Conservation (phyloP, 2,329 filamentous ascomycete genomes). For the Fusarium decemcellulare region DNA sequence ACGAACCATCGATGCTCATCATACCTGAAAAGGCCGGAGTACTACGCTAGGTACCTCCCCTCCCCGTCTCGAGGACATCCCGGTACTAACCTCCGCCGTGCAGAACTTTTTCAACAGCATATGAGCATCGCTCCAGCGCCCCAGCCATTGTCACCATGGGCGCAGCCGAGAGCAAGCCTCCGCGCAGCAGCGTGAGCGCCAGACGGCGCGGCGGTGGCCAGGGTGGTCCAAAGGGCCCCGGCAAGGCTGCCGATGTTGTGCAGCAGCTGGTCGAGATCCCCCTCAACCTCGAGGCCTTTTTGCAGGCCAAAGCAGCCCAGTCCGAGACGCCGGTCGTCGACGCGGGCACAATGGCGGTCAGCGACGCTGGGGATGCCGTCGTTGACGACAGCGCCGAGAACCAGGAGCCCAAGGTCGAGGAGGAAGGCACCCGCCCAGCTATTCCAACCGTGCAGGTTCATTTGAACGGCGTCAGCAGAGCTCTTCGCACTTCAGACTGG, state of each 20-base stretch:
- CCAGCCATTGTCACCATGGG: constrained; percentile 33
- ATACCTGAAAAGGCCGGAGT: constrained; percentile 20
- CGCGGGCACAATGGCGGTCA: not conserved
- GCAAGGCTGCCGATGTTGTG: not conserved
- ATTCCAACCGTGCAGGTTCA: constrained; percentile 29
- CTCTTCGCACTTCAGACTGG: constrained; percentile 32
- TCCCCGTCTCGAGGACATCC: not conserved
- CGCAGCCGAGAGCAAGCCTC: constrained; percentile 26
- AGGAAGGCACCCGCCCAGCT: constrained; percentile 7
- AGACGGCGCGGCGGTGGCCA: constrained; percentile 19
- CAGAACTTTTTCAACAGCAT: constrained; percentile 1
- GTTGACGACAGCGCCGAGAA: constrained; percentile 17
- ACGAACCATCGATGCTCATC: constrained; percentile 30
- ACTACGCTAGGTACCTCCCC: constrained; percentile 22
- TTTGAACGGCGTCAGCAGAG: constrained; percentile 28
- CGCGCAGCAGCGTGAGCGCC: constrained; percentile 22
- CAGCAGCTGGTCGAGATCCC: constrained; percentile 34
- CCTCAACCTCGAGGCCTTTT: constrained; percentile 27
- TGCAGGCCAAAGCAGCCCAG: constrained; percentile 22
- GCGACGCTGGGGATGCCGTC: constrained; percentile 15
- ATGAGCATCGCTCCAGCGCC: constrained; percentile 15
- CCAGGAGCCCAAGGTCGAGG: not conserved
- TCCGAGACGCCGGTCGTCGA: constrained; percentile 21
- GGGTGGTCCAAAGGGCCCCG: not conserved
- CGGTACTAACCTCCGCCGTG: not conserved